Percentiles rank a stretch among this genome's conserved stretches.
Evolutionary conservation across 129 eudicot species (phyloP).

Genomic region (Glebionis coronaria): DNA sequence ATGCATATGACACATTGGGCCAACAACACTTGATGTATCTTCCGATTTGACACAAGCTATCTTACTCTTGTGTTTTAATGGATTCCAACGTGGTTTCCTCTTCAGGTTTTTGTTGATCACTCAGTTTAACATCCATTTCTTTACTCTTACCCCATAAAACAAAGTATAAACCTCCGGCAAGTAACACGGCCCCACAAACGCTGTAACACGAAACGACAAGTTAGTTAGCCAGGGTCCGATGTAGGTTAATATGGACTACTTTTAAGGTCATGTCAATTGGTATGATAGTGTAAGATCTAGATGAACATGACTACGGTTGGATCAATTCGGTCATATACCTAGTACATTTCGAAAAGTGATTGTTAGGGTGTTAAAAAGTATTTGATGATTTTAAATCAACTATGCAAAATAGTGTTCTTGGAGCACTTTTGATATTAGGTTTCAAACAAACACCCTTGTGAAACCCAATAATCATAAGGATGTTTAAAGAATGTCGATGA

Average conservation of each 20-base stretch:
- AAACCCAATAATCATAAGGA: background rate
- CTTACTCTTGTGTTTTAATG: conserved; percentile 34
- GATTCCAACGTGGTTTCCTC: conserved; percentile 42
- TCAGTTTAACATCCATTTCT: conserved; percentile 34
- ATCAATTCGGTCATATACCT: too few species aligned
- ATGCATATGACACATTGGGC: conserved; percentile 15
- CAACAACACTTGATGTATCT: conserved; percentile 22
- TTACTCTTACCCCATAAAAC: conserved; percentile 68
- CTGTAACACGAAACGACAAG: conserved; percentile 29
- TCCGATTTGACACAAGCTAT: conserved; percentile 15
- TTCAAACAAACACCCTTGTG: too few species aligned
- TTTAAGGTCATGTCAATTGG: too few species aligned
- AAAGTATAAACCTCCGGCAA: conserved; percentile 51
- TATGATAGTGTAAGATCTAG: too few species aligned
- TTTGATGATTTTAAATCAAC: too few species aligned
- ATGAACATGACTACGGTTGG: too few species aligned
- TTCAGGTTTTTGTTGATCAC: conserved; percentile 21
- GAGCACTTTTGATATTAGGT: too few species aligned
- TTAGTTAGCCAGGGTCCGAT: too few species aligned
- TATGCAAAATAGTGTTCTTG: too few species aligned
- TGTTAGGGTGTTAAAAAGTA: too few species aligned
- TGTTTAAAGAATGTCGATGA: background rate
- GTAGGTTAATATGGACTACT: too few species aligned
- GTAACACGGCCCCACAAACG: conserved; percentile 58
- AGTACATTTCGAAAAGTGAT: too few species aligned